Percentiles rank a stretch among this genome's conserved stretches.
Evolutionary conservation across 2,329 filamentous ascomycete species (phyloP).

Genomic region (Arthrinium puccinioides): DNA sequence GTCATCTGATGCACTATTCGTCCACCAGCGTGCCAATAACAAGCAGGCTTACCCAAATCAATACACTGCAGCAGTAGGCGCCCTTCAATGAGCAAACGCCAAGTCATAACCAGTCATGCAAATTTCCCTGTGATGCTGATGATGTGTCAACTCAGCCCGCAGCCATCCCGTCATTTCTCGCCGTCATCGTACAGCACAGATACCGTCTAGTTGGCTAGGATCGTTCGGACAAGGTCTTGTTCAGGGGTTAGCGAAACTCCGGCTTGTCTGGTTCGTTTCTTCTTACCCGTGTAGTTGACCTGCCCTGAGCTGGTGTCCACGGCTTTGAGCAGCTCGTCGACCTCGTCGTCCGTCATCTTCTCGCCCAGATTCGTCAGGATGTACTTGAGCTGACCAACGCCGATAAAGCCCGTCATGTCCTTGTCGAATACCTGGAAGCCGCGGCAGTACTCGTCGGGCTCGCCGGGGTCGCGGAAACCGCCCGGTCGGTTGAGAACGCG

Average conservation of each 20-base stretch:
- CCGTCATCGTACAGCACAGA: neutral
- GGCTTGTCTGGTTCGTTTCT: too few relatives aligned
- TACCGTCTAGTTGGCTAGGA: slow-evolving; percentile 70
- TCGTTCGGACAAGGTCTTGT: slow-evolving; percentile 74
- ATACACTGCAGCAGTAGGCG: slow-evolving; percentile 6
- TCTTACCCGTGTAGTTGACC: slow-evolving; percentile 90
- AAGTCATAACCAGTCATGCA: slow-evolving; percentile 7
- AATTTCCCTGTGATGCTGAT: slow-evolving; percentile 5
- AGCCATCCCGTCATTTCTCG: too few relatives aligned
- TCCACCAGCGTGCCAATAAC: neutral
- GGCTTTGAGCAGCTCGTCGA: slow-evolving; percentile 96
- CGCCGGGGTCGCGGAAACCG: slow-evolving; percentile 95
- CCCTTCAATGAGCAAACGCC: slow-evolving; percentile 9
- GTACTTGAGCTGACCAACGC: slow-evolving; percentile 95
- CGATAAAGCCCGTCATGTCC: slow-evolving; percentile 96
- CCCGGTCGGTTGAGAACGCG: slow-evolving; percentile 95
- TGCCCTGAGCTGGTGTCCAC: slow-evolving; percentile 94
- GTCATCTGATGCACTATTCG: too few relatives aligned
- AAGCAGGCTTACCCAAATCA: slow-evolving; percentile 2
- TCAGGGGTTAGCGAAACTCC: too few relatives aligned
- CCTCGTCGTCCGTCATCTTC: slow-evolving; percentile 99
- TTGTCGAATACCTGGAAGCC: slow-evolving; percentile 99
- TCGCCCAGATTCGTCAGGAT: slow-evolving; percentile 96
- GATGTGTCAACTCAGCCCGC: too few relatives aligned
- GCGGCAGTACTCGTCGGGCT: slow-evolving; percentile 96